Evolutionary conservation across 192 early-diverging fungal species (phyloP), one percentile per base, ranked within the genome.

Genomic region (Coemansia sp.): DNA sequence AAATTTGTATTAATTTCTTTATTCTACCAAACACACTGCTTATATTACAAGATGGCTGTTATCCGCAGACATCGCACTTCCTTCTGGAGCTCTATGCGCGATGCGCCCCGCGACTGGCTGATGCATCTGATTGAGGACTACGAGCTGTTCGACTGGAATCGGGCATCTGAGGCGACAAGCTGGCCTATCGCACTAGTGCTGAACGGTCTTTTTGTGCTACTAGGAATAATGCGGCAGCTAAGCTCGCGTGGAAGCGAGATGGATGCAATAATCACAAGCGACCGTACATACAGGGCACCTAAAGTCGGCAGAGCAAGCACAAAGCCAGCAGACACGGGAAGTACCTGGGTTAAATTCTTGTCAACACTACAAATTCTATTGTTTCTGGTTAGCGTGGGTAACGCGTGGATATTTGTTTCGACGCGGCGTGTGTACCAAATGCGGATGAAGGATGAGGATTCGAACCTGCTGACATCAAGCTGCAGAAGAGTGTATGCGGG

Each of bases 141-240:
- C 55, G 71, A 80, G 55, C 57, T 80, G 19, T 55, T 80, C 13
- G 71, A 80, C 64, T 80, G 77, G 77, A 74, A 57, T 61, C 56
- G 45, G 13, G 38, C 73, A 9, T 66, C 77, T 0, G 71, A 80
- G 51, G 67, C 77, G 4, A 73, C 71, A 1, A 80, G 77, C 55
- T 80, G 77, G 77, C 77, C 77, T 1, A 70, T 64, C 43, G 77
- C 70, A 17, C 59, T 80, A 4, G 56, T 23, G 2, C 57, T 80
- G 43, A 80, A 80, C 52, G 59, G 13, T 14, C n/a, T 69, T 14
- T 80, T 66, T 46, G 45, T 80, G 3, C 39, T 71, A 4, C 61
- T 71, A 8, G 65, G 57, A 40, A 24, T 49, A 12, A 62, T 57
- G 18, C 68, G 75, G 11, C 61, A 68, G 25, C 44, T 71, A 6